phyloP scores from a whole-genome alignment of 805 yeast species.

The Scheffersomyces spartinae region DNA sequence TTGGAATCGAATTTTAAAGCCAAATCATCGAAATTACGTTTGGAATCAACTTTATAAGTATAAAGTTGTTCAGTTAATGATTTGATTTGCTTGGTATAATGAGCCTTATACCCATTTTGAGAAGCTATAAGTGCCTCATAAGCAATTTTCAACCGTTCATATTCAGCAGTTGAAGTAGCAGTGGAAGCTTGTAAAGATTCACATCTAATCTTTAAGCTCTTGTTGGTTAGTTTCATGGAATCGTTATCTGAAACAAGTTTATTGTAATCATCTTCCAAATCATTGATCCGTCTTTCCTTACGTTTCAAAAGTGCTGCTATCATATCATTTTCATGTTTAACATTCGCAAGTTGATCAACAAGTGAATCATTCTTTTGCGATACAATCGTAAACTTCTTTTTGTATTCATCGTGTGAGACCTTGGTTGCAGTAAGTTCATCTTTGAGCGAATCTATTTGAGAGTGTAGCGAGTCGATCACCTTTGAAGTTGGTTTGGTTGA shows the following conservation, averaged over 20 bases:
- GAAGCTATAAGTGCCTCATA: conserved; percentile 45
- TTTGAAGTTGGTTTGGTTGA: too few relatives aligned
- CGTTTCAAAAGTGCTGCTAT: conserved; percentile 55
- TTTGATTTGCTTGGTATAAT: conserved; percentile 33
- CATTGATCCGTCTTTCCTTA: conserved; percentile 57
- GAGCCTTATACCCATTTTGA: conserved; percentile 40
- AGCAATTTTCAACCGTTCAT: conserved; percentile 42
- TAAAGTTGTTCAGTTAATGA: conserved; percentile 25
- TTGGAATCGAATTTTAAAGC: conserved; percentile 25
- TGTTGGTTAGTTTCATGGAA: conserved; percentile 35
- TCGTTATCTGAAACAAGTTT: conserved; percentile 38
- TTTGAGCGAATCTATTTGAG: conserved; percentile 31
- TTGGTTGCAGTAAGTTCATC: conserved; percentile 31
- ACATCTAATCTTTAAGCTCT: conserved; percentile 38
- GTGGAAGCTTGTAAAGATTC: conserved; percentile 37
- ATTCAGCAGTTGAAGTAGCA: conserved; percentile 35
- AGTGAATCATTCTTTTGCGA: conserved; percentile 39
- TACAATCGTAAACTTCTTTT: conserved; percentile 38
- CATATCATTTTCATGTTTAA: conserved; percentile 72
- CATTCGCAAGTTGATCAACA: conserved; percentile 54
- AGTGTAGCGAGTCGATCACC: conserved; percentile 48
- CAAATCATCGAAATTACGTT: conserved; percentile 23
- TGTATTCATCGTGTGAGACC: conserved; percentile 33
- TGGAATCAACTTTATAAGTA: conserved; percentile 22
- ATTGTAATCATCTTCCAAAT: conserved; percentile 48